phyloP scores from a whole-genome alignment of 2,329 filamentous ascomycete genomes.

The Calonectria leucothoes region DNA sequence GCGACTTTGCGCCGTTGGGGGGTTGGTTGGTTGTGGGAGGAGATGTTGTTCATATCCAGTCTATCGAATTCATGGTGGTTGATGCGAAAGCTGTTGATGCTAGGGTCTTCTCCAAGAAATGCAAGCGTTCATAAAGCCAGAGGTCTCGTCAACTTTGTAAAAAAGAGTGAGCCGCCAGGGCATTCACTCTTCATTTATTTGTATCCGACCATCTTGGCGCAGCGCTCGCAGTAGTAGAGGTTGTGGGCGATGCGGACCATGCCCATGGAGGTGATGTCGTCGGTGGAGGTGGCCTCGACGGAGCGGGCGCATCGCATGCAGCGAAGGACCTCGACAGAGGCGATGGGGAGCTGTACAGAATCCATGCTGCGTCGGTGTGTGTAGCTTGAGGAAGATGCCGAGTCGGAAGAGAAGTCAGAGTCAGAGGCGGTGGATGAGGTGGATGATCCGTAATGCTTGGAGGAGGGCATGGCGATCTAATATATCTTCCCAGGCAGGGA shows the following conservation, averaged over 20 bases:
- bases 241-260: constrained; percentile 75
- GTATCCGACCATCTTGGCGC: constrained; percentile 73
- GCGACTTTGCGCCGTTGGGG: constrained; percentile 27
- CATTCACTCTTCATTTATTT: constrained; percentile 63
- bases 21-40: constrained; percentile 19
- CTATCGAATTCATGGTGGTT: constrained; percentile 21
- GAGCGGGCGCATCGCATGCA: constrained; percentile 72
- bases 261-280: constrained; percentile 67
- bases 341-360: constrained; percentile 55
- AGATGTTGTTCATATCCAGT: constrained; percentile 19
- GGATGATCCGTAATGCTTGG: constrained; percentile 40
- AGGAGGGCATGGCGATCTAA: constrained; percentile 31
- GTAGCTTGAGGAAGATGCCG: constrained; percentile 49
- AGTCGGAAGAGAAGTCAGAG: constrained; percentile 40
- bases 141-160: constrained; percentile 18
- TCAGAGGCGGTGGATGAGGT: constrained; percentile 37
- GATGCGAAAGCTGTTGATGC: constrained; percentile 19
- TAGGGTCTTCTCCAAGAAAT: constrained; percentile 5
- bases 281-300: constrained; percentile 70
- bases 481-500: constrained; percentile 29
- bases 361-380: constrained; percentile 62
- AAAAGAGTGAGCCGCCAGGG: constrained; percentile 1
- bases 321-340: constrained; percentile 69
- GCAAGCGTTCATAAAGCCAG: constrained; percentile 9
- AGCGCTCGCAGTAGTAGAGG: constrained; percentile 74